phyloP scores from a whole-genome alignment of 805 yeast genomes.

The Cyberlindnera mrakii region DNA sequence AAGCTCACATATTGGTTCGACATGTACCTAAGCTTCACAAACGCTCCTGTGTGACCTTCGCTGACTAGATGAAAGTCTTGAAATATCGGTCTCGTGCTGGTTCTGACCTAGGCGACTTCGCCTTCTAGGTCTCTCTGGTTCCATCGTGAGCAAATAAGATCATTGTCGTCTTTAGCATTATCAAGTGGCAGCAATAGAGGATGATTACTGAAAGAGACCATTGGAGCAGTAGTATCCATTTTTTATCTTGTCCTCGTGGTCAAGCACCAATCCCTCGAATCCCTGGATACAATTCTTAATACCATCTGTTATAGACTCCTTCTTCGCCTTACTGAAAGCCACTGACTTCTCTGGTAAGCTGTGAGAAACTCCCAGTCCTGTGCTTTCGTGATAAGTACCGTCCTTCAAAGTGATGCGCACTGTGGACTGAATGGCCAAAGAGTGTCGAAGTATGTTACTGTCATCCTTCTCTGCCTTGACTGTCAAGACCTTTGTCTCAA shows the following conservation, averaged over 20 bases:
- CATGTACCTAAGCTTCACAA: too few relatives aligned
- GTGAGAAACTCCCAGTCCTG: constrained; percentile 69
- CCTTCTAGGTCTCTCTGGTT: too few relatives aligned
- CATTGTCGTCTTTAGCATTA: neutral
- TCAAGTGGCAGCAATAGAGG: neutral
- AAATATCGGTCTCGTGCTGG: too few relatives aligned
- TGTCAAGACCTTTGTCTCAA: constrained; percentile 17
- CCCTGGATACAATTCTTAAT: constrained; percentile 71
- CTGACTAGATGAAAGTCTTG: too few relatives aligned
- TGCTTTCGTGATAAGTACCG: constrained; percentile 76
- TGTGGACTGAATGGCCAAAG: constrained; percentile 30
- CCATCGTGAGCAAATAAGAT: too few relatives aligned
- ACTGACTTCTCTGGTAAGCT: constrained; percentile 56
- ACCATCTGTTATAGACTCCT: constrained; percentile 84
- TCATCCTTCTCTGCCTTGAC: constrained; percentile 9
- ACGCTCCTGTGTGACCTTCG: too few relatives aligned
- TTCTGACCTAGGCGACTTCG: too few relatives aligned
- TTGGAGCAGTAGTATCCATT: constrained; percentile 28
- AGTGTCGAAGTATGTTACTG: constrained; percentile 11
- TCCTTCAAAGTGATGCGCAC: constrained; percentile 71
- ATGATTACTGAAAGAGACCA: constrained; percentile 23
- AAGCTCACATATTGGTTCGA: too few relatives aligned
- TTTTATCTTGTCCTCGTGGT: constrained; percentile 28
- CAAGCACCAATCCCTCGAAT: constrained; percentile 58
- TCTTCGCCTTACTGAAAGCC: constrained; percentile 76